Evolutionary conservation across 805 yeast genomes (phyloP).

Genomic region (Candida parachauliodes): DNA sequence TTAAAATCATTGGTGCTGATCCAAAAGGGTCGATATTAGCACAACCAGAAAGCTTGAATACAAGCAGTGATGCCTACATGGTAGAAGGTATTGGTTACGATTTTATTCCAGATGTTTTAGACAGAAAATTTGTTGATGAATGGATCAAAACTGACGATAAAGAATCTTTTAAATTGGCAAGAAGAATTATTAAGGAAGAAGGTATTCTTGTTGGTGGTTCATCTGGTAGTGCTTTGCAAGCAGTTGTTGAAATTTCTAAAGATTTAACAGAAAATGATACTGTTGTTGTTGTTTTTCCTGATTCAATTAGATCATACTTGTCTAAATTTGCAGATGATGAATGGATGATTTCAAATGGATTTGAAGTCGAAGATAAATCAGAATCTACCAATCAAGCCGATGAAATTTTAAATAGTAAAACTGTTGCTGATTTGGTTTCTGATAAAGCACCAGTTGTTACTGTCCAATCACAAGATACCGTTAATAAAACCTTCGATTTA

Average conservation of each 20-base stretch:
- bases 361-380: conserved; percentile 49
- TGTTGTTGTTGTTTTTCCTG: conserved; percentile 81
- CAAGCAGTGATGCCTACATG: conserved; percentile 55
- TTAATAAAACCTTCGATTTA: conserved; percentile 62
- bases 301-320: conserved; percentile 79
- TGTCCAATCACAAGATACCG: conserved; percentile 56
- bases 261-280: conserved; percentile 69
- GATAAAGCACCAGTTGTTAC: conserved; percentile 75
- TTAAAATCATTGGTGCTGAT: conserved; percentile 74
- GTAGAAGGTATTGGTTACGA: conserved; percentile 93
- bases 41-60: conserved; percentile 67
- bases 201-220: conserved; percentile 91
- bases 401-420: conserved; percentile 36
- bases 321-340: conserved; percentile 88
- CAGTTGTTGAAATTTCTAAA: conserved; percentile 66
- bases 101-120: conserved; percentile 77
- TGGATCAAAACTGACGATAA: conserved; percentile 88
- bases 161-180: conserved; percentile 73
- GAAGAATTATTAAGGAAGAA: conserved; percentile 79
- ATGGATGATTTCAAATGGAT: conserved; percentile 80
- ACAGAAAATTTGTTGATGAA: conserved; percentile 60
- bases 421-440: conserved; percentile 62
- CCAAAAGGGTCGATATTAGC: conserved; percentile 87
- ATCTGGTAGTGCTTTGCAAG: conserved; percentile 79
- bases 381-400: conserved; percentile 40